Conservation (phyloP, 202 grass and related monocot genomes). For the Setaria italica region DNA sequence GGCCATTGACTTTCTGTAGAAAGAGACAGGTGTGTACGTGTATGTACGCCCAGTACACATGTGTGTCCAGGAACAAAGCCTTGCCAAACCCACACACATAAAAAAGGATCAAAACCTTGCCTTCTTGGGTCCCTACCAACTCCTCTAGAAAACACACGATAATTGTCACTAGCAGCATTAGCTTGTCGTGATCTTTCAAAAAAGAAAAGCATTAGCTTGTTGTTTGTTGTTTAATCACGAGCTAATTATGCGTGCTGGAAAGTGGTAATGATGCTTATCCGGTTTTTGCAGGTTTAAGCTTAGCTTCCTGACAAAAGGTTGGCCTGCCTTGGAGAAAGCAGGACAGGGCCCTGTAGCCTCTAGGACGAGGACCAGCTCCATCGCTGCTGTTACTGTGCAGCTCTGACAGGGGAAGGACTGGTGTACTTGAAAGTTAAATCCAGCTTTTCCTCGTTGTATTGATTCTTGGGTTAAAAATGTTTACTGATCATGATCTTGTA, state of each 20-base stretch:
- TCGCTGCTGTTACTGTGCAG: constrained; percentile 17
- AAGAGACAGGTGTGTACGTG: constrained; percentile 58
- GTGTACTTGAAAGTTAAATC: constrained; percentile 26
- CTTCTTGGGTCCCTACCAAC: constrained; percentile 31
- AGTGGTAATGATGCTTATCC: constrained; percentile 57
- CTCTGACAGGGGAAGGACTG: constrained; percentile 44
- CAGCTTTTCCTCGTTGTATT: constrained; percentile 19
- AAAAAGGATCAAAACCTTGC: constrained; percentile 38
- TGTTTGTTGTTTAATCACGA: constrained; percentile 29
- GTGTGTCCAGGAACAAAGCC: constrained; percentile 44
- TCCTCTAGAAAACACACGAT: constrained; percentile 33
- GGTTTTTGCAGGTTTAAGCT: constrained; percentile 50
- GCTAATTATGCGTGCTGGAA: constrained; percentile 51
- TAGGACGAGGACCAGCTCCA: constrained; percentile 36
- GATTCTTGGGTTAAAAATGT: neutral
- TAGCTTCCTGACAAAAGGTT: constrained; percentile 47
- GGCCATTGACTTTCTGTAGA: constrained; percentile 68
- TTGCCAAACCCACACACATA: constrained; percentile 16
- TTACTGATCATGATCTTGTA: constrained; percentile 16
- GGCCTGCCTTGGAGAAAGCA: constrained; percentile 43
- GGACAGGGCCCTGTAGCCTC: constrained; percentile 36
- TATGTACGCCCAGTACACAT: constrained; percentile 42
- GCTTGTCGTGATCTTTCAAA: neutral
- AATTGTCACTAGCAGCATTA: constrained; percentile 40
- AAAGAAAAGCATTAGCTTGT: constrained; percentile 16